Evolutionary conservation across 2,329 filamentous ascomycete genomes (phyloP).

Genomic region (Stemphylium vesicarium): DNA sequence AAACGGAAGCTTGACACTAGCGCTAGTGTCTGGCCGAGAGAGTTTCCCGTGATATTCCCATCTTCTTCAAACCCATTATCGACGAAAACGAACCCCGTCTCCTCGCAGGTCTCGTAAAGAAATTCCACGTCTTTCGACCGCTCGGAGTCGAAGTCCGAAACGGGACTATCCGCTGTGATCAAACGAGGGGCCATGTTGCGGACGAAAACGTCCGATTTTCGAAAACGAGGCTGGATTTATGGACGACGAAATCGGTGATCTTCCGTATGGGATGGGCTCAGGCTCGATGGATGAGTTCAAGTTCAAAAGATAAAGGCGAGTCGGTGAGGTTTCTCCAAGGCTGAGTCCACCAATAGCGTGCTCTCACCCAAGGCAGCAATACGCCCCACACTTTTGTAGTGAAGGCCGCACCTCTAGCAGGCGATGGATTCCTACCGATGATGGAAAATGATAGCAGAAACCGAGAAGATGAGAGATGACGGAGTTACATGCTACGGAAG

Average conservation of each 20-base stretch:
- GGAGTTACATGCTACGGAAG: no score
- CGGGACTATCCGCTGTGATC: background rate
- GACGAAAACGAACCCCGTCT: background rate
- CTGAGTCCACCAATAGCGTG: background rate
- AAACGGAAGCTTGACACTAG: conserved; percentile 15
- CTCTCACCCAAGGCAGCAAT: background rate
- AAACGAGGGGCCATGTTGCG: background rate
- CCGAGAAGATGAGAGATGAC: no score
- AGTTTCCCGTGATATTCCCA: background rate
- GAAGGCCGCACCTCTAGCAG: no score
- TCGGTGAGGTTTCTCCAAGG: background rate
- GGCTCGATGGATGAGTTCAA: no score
- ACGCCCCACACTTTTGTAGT: background rate
- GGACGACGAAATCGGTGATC: background rate
- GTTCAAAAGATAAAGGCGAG: background rate
- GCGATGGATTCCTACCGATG: no score
- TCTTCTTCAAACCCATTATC: background rate
- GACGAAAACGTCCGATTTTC: background rate
- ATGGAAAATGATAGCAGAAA: no score
- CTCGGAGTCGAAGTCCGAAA: background rate
- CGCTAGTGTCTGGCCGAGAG: background rate
- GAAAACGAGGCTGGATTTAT: no score
- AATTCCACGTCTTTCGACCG: background rate
- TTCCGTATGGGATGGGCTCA: no score
- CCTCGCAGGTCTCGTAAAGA: conserved; percentile 3